A percentile compares a stretch with the other conserved stretches of the same genome.
These are phyloP conservation scores for Globisporangium okanoganense DNA, from an alignment of 352 stramenopile species.

Conservation along the genomic window DNA sequence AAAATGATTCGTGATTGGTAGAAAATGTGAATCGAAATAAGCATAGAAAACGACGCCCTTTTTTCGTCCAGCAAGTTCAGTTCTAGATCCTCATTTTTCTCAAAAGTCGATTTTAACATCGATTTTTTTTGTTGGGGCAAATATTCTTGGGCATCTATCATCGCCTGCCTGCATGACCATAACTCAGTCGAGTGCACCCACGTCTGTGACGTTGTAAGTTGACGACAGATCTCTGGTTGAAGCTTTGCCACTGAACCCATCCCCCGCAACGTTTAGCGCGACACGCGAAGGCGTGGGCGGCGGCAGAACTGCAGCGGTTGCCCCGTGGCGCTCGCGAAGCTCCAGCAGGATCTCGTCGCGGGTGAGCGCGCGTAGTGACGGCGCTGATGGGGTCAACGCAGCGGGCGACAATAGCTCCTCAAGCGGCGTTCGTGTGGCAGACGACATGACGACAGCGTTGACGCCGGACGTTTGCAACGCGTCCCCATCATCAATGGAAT, in stretches of 20 bases:
- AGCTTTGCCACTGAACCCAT: slow-evolving; percentile 5
- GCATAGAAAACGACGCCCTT: too few species aligned
- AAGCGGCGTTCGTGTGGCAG: not conserved
- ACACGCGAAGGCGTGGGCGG: not conserved
- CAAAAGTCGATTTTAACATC: not conserved
- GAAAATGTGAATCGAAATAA: too few species aligned
- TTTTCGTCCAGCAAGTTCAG: not conserved
- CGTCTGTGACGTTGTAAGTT: not conserved
- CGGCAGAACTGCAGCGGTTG: not conserved
- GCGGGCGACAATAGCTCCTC: not conserved
- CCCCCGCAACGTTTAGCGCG: not conserved
- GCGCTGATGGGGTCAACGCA: slow-evolving; percentile 1
- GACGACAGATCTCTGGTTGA: not conserved
- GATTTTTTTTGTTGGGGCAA: not conserved
- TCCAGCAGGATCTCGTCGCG: slow-evolving; percentile 53
- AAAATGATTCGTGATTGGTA: too few species aligned
- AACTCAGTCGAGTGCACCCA: slow-evolving; percentile 9
- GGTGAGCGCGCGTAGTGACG: slow-evolving; percentile 38
- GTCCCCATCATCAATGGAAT: slow-evolving; percentile 5
- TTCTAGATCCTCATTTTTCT: not conserved
- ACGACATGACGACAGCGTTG: not conserved
- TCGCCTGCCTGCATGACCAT: not conserved
- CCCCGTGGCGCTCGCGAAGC: slow-evolving; percentile 13
- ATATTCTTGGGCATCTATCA: too few species aligned
- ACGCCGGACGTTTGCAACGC: not conserved